These are phyloP conservation scores for Senecio squalidus DNA, from an alignment of 140 eudicot genomes.

Conservation along the genomic window DNA sequence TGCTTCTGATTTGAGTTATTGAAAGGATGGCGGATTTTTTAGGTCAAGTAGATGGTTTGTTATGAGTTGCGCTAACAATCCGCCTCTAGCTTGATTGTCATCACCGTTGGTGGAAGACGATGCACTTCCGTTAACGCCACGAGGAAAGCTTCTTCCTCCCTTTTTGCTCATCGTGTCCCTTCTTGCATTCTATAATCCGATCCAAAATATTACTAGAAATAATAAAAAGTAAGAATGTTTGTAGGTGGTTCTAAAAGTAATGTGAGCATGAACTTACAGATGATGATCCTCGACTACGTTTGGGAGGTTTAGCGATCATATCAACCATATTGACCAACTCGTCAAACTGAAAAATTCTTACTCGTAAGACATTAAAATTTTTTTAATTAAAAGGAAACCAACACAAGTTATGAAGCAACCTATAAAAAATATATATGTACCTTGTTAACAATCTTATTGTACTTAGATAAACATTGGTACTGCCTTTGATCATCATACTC, in stretches of 20 bases:
- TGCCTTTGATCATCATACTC: slow-evolving; percentile 30
- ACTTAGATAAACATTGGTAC: slow-evolving; percentile 23
- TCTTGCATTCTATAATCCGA: background rate
- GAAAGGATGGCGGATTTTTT: background rate
- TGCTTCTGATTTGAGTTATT: background rate
- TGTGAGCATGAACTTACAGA: slow-evolving; percentile 20
- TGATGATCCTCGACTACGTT: slow-evolving; percentile 24
- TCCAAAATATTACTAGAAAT: background rate
- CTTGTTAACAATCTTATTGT: slow-evolving; percentile 31
- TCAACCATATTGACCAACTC: slow-evolving; percentile 35
- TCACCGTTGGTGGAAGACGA: background rate
- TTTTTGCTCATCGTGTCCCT: background rate
- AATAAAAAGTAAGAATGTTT: too few relatives aligned
- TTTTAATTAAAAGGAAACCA: background rate
- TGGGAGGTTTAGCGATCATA: slow-evolving; percentile 22
- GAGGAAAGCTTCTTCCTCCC: background rate
- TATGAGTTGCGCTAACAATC: slow-evolving; percentile 16
- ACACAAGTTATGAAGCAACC: background rate
- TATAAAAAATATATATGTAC: slow-evolving; percentile 17
- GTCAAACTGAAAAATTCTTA: slow-evolving; percentile 32
- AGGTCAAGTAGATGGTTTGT: slow-evolving; percentile 36
- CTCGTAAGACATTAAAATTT: background rate
- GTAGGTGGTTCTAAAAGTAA: too few relatives aligned
- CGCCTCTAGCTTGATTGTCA: background rate
- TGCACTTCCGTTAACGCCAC: background rate